A percentile compares a stretch with the other conserved stretches of the same genome.
Conservation (phyloP, 2,329 filamentous ascomycete genomes). For the Fusarium scirpi region DNA sequence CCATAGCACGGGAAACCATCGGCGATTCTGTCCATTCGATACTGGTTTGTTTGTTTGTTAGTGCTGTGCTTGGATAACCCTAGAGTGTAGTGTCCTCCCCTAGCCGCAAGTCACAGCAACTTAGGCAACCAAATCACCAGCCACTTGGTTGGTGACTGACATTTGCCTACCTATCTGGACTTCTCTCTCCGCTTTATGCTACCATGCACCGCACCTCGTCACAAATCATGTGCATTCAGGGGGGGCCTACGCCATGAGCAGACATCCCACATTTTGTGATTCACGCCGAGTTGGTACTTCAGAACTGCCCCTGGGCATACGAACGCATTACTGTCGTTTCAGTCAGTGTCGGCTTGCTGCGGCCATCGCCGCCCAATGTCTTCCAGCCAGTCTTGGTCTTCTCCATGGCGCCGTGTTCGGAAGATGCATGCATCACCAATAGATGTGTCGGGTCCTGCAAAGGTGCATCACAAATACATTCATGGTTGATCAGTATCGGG, state of each 20-base stretch:
- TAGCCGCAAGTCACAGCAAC: constrained; percentile 9
- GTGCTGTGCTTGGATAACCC: constrained; percentile 13
- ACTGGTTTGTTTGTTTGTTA: not conserved
- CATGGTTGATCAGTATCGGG: constrained; percentile 41
- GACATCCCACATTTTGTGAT: constrained; percentile 20
- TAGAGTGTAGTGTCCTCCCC: not conserved
- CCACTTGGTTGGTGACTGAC: not conserved
- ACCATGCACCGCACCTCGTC: constrained; percentile 3
- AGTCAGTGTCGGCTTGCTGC: constrained; percentile 7
- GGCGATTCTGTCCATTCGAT: not conserved
- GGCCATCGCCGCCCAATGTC: not conserved
- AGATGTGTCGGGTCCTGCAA: not conserved
- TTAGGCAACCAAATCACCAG: constrained; percentile 20
- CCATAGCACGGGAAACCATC: not conserved
- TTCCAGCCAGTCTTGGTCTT: constrained; percentile 2
- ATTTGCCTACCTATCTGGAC: constrained; percentile 11
- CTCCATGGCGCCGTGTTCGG: not conserved
- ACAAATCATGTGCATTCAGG: constrained; percentile 27
- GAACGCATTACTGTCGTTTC: constrained; percentile 21
- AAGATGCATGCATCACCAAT: not conserved
- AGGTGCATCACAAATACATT: constrained; percentile 17
- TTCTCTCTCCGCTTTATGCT: constrained; percentile 13
- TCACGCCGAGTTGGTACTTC: constrained; percentile 24
- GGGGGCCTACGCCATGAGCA: constrained; percentile 21
- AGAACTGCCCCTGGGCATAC: constrained; percentile 13